Conservation (phyloP, 129 eudicot genomes). For the Helianthus annuus region DNA sequence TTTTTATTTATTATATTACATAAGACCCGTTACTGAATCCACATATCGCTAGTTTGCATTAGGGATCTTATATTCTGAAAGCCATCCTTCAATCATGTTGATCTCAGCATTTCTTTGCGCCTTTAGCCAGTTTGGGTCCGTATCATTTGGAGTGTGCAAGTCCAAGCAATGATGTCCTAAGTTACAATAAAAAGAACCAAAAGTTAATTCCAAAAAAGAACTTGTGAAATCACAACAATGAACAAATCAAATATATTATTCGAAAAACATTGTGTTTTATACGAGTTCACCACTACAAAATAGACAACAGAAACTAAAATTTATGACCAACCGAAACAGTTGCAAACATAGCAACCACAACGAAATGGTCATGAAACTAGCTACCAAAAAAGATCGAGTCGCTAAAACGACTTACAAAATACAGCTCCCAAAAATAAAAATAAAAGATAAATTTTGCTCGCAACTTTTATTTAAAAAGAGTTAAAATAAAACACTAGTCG, state of each 20-base stretch:
- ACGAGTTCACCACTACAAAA: no score
- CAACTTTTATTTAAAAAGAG: not conserved
- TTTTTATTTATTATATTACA: not conserved
- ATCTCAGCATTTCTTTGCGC: constrained; percentile 28
- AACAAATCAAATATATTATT: no score
- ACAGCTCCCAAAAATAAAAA: no score
- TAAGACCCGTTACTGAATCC: no score
- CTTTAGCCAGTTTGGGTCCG: constrained; percentile 38
- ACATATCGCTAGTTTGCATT: not conserved
- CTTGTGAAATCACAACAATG: no score
- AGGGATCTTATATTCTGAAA: constrained; percentile 9
- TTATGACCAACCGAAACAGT: not conserved
- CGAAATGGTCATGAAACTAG: not conserved
- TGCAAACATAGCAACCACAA: not conserved
- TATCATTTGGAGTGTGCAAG: constrained; percentile 1
- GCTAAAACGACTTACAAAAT: not conserved
- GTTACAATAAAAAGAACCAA: not conserved
- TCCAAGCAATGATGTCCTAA: constrained; percentile 40
- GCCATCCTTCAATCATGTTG: constrained; percentile 34
- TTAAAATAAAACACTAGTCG: not conserved
- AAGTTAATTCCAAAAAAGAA: not conserved
- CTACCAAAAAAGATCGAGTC: not conserved
- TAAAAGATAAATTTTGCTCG: not conserved
- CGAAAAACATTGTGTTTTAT: no score
- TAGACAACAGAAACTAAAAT: no score